Base-by-base conservation (phyloP, 2,329 filamentous ascomycete species). In the Aureobasidium sp. region DNA sequence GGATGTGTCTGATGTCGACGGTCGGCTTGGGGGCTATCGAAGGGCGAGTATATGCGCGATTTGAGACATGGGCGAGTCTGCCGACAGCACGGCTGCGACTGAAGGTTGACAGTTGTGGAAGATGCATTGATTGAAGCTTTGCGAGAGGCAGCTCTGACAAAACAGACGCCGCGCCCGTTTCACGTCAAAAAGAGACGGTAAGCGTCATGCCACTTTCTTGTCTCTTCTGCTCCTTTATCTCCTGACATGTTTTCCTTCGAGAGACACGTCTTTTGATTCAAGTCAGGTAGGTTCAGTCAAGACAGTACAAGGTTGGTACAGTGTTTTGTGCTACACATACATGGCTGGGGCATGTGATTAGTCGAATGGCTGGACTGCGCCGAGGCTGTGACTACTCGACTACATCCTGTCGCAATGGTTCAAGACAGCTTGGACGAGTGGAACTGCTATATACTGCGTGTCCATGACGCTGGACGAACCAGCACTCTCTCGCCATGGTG, bases 1-100 rank as follows among this genome's bases (percentile, higher is more conserved):
- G 91, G 73, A 99, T 96, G 76, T 94, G 88, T 73, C 90, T 93
- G 71, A 96, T 82, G 77, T 97, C 89, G 66, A 95, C 82, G 50
- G 83, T 83, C 30, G 90, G 85, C 72, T 90, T 93, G 11, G 91
- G 91, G 15, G 90, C 91, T 58, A 83, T 86, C 1, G 88, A 80
- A 5, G 89, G 88, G 42, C 86, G 81, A 3, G 75, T 75, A 64
- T 76, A 79, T 27, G 39, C n/a, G 15, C 67, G 63, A 15, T 34
- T 39, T 13, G 52, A 27, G 36, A 21, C n/a, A 13, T n/a, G 36
- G 3, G 13, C 13, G 25, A 63, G 61, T 30, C 48, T n/a, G 54
- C 30, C 54, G 53, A 48, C 44, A 49, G 45, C 13, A 32, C 48
- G 39, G 36, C 53, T 15, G 29, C 21, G 45, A 41, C 50, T 41